phyloP scores from a whole-genome alignment of 208 protist species.

The Leishmania arabica region DNA sequence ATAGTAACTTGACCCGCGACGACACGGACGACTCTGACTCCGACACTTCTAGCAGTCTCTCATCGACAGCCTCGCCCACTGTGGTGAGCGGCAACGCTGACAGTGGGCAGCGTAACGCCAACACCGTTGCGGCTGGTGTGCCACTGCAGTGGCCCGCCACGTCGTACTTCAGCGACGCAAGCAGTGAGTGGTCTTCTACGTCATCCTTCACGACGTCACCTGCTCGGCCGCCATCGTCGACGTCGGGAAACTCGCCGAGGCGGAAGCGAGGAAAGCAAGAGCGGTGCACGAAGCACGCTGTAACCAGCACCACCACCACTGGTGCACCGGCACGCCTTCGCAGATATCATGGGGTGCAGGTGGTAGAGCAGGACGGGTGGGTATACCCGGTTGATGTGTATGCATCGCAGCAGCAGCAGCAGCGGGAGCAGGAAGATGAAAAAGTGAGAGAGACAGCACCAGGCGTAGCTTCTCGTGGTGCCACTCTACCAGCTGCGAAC shows the following conservation, averaged over 20 bases:
- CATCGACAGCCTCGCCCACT: background rate
- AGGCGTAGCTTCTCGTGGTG: background rate
- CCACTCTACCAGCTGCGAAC: background rate
- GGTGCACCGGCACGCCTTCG: conserved; percentile 1
- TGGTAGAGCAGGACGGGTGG: conserved; percentile 69
- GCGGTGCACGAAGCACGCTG: background rate
- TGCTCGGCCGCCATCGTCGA: background rate
- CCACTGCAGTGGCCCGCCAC: conserved; percentile 24
- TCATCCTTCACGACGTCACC: conserved; percentile 13
- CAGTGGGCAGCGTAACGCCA: background rate
- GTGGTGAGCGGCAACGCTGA: background rate
- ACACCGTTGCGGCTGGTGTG: background rate
- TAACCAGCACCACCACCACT: background rate
- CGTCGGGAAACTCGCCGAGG: background rate
- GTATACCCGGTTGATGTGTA: conserved; percentile 56
- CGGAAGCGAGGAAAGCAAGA: conserved; percentile 10
- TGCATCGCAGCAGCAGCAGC: conserved; percentile 13
- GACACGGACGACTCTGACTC: background rate
- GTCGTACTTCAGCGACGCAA: conserved; percentile 29
- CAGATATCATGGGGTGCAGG: conserved; percentile 21
- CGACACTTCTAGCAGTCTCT: background rate
- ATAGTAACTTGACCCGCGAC: conserved; percentile 9
- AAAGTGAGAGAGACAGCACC: background rate
- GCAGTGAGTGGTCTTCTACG: conserved; percentile 24
- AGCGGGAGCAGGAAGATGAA: background rate